A percentile compares a stretch with the other conserved stretches of the same genome.
Evolutionary conservation across 208 protist species (phyloP).

Genomic region (Crithidia mellificae): DNA sequence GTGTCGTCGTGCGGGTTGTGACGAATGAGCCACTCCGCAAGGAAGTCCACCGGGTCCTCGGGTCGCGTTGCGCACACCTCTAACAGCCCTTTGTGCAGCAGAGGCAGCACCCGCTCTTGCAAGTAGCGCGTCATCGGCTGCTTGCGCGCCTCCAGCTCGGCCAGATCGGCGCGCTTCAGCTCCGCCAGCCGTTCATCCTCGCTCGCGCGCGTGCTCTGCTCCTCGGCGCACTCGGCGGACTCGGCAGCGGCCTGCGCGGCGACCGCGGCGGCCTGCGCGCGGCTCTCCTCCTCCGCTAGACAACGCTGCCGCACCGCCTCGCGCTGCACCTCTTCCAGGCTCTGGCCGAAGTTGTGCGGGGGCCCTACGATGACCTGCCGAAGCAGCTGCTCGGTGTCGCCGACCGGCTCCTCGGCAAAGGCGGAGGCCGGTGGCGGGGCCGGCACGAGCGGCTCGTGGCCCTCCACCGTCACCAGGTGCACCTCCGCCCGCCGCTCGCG

Average conservation of each 20-base stretch:
- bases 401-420: conserved; percentile 43
- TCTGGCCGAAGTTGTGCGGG: conserved; percentile 91
- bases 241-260: conserved; percentile 33
- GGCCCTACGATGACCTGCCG: conserved; percentile 67
- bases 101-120: conserved; percentile 91
- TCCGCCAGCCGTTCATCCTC: conserved; percentile 25
- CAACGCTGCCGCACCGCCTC: conserved; percentile 65
- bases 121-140: conserved; percentile 87
- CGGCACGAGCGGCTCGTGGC: conserved; percentile 66
- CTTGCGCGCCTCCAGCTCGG: conserved; percentile 82
- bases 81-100: conserved; percentile 92
- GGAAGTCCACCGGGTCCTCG: conserved; percentile 93
- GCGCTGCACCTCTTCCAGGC: conserved; percentile 72
- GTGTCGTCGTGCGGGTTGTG: conserved; percentile 91
- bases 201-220: conserved; percentile 25
- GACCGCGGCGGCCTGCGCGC: conserved; percentile 28
- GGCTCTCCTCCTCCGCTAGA: conserved; percentile 53
- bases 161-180: conserved; percentile 70
- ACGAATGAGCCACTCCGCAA: conserved; percentile 92
- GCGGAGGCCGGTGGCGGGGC: conserved; percentile 64
- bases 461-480: conserved; percentile 51
- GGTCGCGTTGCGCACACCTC: conserved; percentile 91
- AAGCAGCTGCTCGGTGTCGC: conserved; percentile 47
- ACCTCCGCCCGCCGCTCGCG: conserved; percentile 35
- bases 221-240: conserved; percentile 39